Evolutionary conservation across 768 basidiomycete genomes (phyloP), one percentile per base, ranked within the genome.

Genomic region (Mycena floridula): DNA sequence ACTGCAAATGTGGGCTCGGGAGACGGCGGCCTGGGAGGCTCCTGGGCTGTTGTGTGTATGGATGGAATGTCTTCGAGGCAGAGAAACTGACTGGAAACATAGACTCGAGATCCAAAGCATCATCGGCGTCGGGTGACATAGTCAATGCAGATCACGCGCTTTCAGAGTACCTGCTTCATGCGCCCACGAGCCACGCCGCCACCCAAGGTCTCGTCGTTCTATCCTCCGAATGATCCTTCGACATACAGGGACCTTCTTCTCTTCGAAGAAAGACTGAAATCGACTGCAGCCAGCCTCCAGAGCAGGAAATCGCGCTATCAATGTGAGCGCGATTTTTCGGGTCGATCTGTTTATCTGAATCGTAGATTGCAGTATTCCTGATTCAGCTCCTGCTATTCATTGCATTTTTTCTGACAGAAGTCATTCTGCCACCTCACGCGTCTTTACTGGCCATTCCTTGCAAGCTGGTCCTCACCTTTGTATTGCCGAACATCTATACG

Each of bases 241-340:
- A 93, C 92, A 2, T 90, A 86, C 62, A 72, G 86, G 37, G 95
- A 99, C 60, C 68, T 99, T 12, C 74, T 97, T 20, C 68, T 91
- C 37, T 97, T 98, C 48, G 95, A 99, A 66, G 94, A 97, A 59
- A 76, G 95, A n/a, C 79, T 99, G 47, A 96, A 96, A 68, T 85
- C 87, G 16, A 97, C 87, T 57, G 91, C 90, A 5, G 77, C 84
- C n/a, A 77, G 73, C 48, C 69, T 94, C 13, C 84, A 86, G 54
- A 74, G 77, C 23, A 71, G 90, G 45, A 93, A 93, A 63, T 74
- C 79, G 22, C 76, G 87, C 47, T 93, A 93, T 64, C 86, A 91
- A 67, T 59, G 89, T 91, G 58, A 53, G 79, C 73, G 51, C 21
- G 24, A 21, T 16, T 28, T 32, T 26, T 46, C 24, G 25, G 40